Conservation (phyloP, 2,329 filamentous ascomycete genomes). For the Nemania serpens region DNA sequence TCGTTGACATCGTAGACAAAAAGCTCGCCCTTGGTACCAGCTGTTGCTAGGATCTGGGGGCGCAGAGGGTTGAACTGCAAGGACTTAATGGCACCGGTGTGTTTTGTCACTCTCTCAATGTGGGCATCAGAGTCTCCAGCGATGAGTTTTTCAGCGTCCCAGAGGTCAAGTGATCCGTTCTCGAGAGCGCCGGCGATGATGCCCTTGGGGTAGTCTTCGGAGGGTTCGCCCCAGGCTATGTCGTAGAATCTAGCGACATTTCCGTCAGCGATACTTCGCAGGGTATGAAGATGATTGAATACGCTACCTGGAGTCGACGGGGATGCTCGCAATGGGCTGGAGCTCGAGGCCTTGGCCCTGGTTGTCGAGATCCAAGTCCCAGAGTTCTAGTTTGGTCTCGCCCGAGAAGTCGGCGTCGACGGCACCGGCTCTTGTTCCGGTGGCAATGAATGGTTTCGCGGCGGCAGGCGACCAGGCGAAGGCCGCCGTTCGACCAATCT, state of each 20-base stretch:
- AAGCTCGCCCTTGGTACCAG: constrained; percentile 92
- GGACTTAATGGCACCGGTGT: constrained; percentile 89
- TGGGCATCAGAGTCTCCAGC: constrained; percentile 69
- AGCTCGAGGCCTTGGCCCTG: constrained; percentile 78
- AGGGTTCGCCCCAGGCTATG: constrained; percentile 88
- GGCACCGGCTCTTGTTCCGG: constrained; percentile 91
- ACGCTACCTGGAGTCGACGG: constrained; percentile 84
- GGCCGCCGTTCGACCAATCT: constrained; percentile 94
- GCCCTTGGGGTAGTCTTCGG: constrained; percentile 77
- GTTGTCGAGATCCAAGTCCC: constrained; percentile 87
- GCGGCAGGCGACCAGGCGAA: constrained; percentile 94
- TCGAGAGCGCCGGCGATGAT: constrained; percentile 95
- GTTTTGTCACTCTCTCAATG: constrained; percentile 85
- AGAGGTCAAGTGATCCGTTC: constrained; percentile 89
- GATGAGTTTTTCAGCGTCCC: constrained; percentile 78
- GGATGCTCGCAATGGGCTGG: constrained; percentile 81
- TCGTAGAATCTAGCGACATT: constrained; percentile 79
- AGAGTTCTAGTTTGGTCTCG: constrained; percentile 94
- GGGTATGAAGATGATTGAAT: neutral
- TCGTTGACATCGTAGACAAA: constrained; percentile 96
- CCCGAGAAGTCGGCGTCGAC: constrained; percentile 98
- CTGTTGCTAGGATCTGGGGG: constrained; percentile 88
- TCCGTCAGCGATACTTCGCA: constrained; percentile 28
- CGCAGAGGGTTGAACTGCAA: constrained; percentile 96
- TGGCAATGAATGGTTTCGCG: constrained; percentile 80